Percentiles rank a stretch among this genome's conserved stretches.
Evolutionary conservation across 768 basidiomycete genomes (phyloP).

Genomic region (Cystofilobasidium bisporidii): DNA sequence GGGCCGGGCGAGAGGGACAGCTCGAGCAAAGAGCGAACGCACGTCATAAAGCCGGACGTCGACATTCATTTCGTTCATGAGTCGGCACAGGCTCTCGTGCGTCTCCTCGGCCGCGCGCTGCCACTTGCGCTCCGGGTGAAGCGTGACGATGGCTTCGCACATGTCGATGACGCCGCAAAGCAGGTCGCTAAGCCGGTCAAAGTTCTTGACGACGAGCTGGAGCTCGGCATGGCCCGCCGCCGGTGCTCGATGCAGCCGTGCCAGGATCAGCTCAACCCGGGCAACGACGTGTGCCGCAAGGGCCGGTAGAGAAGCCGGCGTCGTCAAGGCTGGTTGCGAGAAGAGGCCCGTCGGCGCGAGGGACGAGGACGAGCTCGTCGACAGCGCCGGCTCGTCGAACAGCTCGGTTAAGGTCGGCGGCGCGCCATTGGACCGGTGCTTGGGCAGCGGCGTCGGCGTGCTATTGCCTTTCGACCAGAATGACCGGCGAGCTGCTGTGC

Average conservation of each 20-base stretch:
- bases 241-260: conserved; percentile 59
- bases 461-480: background rate
- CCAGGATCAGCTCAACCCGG: conserved; percentile 71
- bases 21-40: conserved; percentile 45
- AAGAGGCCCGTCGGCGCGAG: conserved; percentile 63
- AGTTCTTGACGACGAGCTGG: conserved; percentile 80
- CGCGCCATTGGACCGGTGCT: background rate
- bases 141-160: conserved; percentile 83
- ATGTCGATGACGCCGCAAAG: conserved; percentile 94
- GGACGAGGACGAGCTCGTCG: background rate
- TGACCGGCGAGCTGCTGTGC: background rate
- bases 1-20: background rate
- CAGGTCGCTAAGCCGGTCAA: conserved; percentile 92
- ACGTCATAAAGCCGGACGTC: conserved; percentile 82
- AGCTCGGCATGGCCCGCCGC: conserved; percentile 60
- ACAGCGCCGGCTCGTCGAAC: conserved; percentile 15
- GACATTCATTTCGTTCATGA: conserved; percentile 95
- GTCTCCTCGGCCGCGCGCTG: conserved; percentile 70
- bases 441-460: background rate
- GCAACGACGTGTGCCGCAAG: conserved; percentile 70
- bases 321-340: conserved; percentile 60
- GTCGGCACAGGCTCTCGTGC: conserved; percentile 86
- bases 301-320: conserved; percentile 58
- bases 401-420: conserved; percentile 19
- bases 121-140: conserved; percentile 81